phyloP scores from a whole-genome alignment of 2,329 filamentous ascomycete genomes.

The Colletotrichum orchidophilum region DNA sequence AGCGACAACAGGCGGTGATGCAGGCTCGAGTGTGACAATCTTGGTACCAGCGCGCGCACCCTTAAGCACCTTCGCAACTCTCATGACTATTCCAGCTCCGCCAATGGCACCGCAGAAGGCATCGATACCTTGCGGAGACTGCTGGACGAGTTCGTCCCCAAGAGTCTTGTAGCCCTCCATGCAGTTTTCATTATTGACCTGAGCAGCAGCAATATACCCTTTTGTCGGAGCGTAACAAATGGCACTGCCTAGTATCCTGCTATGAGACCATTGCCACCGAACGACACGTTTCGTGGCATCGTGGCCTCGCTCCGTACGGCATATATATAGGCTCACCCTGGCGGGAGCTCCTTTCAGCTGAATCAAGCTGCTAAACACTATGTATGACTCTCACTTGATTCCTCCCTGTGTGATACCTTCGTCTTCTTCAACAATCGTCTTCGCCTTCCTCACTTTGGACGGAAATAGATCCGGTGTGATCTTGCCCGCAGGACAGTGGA shows the following conservation, averaged over 20 bases:
- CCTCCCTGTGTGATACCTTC: no score
- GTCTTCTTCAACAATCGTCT: background rate
- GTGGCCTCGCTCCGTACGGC: no score
- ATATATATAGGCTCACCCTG: no score
- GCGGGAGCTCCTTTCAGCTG: no score
- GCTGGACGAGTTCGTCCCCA: constrained; percentile 6
- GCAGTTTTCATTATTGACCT: constrained; percentile 31
- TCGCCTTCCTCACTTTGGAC: background rate
- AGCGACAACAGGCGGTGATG: background rate
- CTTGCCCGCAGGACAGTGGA: constrained; percentile 24
- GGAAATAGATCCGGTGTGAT: constrained; percentile 28
- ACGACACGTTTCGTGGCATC: no score
- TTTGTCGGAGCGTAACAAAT: no score
- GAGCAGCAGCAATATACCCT: constrained; percentile 16
- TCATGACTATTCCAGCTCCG: constrained; percentile 31
- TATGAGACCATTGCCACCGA: no score
- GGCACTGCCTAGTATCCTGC: no score
- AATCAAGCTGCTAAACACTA: no score
- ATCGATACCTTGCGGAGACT: constrained; percentile 29
- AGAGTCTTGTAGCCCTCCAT: constrained; percentile 26
- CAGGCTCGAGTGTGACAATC: constrained; percentile 21
- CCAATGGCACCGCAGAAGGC: constrained; percentile 32
- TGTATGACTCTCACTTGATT: no score
- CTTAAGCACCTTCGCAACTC: constrained; percentile 18
- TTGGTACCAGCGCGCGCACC: background rate